Conservation (phyloP, 306 rosid genomes). For the Vachellia collinsii region DNA sequence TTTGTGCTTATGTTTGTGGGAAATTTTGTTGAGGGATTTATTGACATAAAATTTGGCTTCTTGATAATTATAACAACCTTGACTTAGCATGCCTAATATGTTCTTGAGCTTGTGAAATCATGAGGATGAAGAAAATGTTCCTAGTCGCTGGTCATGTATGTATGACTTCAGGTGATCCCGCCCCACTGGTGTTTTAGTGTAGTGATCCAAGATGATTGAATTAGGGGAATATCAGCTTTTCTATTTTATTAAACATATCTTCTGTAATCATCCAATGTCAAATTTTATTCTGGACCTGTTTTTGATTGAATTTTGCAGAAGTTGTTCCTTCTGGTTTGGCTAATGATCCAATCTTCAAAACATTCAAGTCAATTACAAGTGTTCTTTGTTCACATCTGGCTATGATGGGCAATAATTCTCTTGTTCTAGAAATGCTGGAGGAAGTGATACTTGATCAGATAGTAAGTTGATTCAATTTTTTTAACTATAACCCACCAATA, state of each 20-base stretch:
- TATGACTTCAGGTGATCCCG: conserved; percentile 27
- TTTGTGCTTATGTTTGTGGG: conserved; percentile 7
- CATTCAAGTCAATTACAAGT: conserved; percentile 53
- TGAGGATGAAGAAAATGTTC: conserved; percentile 19
- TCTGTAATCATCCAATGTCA: conserved; percentile 25
- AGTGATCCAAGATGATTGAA: conserved; percentile 31
- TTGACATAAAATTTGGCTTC: conserved; percentile 19
- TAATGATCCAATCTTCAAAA: conserved; percentile 41
- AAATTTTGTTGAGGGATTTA: not conserved
- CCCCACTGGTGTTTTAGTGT: conserved; percentile 2
- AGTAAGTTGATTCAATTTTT: conserved; percentile 49
- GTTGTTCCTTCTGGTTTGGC: conserved; percentile 41
- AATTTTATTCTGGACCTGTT: not conserved
- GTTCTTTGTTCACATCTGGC: conserved; percentile 54
- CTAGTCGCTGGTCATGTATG: conserved; percentile 19
- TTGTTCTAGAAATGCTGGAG: conserved; percentile 63
- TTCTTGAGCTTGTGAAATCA: conserved; percentile 29
- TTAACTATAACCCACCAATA: not conserved
- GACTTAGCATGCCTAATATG: conserved; percentile 20
- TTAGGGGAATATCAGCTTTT: conserved; percentile 5
- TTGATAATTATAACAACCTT: conserved; percentile 3
- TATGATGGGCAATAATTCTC: conserved; percentile 71
- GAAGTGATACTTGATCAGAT: conserved; percentile 58
- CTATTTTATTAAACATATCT: conserved; percentile 19
- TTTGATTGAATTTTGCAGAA: conserved; percentile 46